phyloP scores from a whole-genome alignment of 768 basidiomycete species.

The Macrocybe gigantea region DNA sequence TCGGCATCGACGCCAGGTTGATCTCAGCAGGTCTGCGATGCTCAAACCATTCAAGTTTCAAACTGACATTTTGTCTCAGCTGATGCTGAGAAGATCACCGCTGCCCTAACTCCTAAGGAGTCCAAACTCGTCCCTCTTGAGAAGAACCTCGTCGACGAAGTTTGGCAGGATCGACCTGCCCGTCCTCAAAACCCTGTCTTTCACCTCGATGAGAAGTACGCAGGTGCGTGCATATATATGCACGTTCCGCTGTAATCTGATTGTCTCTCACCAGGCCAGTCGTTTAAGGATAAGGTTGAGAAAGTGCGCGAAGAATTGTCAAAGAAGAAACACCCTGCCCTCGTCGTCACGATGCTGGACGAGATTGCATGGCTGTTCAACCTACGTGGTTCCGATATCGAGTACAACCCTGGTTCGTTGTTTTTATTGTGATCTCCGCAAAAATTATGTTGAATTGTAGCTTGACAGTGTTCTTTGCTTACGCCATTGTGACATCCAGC shows the following conservation, averaged over 20 bases:
- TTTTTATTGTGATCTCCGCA: neutral
- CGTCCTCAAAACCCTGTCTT: conserved; percentile 66
- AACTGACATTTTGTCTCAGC: conserved; percentile 24
- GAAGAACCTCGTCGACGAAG: conserved; percentile 70
- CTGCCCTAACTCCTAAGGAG: conserved; percentile 45
- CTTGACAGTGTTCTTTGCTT: conserved; percentile 80
- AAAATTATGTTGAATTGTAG: neutral
- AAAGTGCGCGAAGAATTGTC: conserved; percentile 58
- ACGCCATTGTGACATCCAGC: conserved; percentile 66
- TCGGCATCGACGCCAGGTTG: conserved; percentile 81
- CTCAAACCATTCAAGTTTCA: neutral
- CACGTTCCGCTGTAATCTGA: neutral
- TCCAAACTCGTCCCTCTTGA: conserved; percentile 63
- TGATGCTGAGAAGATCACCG: conserved; percentile 59
- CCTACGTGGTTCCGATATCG: conserved; percentile 87
- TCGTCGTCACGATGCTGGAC: conserved; percentile 85
- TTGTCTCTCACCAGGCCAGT: conserved; percentile 39
- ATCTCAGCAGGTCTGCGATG: conserved; percentile 53
- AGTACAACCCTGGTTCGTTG: conserved; percentile 60
- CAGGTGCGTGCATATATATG: conserved; percentile 36
- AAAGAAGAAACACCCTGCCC: conserved; percentile 60
- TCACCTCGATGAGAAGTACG: conserved; percentile 66
- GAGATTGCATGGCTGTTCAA: conserved; percentile 96
- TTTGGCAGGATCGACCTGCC: conserved; percentile 72
- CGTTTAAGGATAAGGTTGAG: conserved; percentile 60